Conservation (phyloP, 495 filamentous ascomycete genomes). For the Glonium stellatum region DNA sequence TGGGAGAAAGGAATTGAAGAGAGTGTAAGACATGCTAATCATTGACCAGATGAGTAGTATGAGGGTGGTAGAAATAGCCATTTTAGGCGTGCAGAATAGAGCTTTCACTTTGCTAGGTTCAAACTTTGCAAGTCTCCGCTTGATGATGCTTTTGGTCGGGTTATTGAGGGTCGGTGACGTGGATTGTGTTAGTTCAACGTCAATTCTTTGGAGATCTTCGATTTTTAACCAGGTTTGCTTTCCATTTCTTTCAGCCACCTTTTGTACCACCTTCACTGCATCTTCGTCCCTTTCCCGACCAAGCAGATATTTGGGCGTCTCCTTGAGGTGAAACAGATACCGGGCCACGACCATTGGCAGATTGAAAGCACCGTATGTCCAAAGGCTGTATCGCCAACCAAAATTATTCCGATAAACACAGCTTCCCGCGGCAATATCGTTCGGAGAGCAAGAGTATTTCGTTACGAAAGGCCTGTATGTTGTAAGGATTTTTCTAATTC, state of each 20-base stretch:
- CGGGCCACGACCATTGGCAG: background rate
- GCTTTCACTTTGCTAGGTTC: background rate
- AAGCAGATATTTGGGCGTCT: background rate
- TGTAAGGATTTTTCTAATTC: background rate
- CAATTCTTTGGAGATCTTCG: background rate
- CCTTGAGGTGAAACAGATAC: background rate
- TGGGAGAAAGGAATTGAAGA: constrained; percentile 50
- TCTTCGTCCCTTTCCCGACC: background rate
- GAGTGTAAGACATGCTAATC: constrained; percentile 52
- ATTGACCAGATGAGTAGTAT: constrained; percentile 41
- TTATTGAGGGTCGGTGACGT: background rate
- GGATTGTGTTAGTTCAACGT: background rate
- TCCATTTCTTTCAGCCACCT: background rate
- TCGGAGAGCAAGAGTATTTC: background rate
- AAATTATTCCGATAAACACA: background rate
- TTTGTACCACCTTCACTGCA: background rate
- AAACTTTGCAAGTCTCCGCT: background rate
- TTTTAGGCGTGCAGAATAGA: constrained; percentile 36
- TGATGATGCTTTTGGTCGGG: background rate
- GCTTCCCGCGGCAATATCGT: background rate
- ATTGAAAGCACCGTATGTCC: background rate
- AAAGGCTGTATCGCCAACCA: background rate
- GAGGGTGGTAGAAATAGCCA: background rate
- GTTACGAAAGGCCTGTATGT: background rate
- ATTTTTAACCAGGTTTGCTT: background rate